A percentile compares a stretch with the other conserved stretches of the same genome.
Evolutionary conservation across 2,329 filamentous ascomycete genomes (phyloP).

Genomic region (Fusarium aywerte): DNA sequence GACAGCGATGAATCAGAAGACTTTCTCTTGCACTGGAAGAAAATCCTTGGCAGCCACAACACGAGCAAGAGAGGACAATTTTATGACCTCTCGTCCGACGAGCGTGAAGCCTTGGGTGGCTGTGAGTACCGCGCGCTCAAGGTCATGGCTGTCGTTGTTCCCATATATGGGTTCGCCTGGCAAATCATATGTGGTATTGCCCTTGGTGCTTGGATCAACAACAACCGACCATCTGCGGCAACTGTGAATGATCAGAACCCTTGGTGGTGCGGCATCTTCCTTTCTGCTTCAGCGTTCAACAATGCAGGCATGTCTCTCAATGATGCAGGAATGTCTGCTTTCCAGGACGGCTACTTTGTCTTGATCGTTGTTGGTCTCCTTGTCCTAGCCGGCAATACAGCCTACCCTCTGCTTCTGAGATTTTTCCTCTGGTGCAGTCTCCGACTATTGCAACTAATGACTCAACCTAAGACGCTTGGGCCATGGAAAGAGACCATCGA

Average conservation of each 20-base stretch:
- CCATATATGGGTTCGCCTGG: slow-evolving; percentile 68
- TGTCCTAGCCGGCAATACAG: slow-evolving; percentile 73
- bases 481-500: slow-evolving; percentile 62
- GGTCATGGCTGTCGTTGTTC: slow-evolving; percentile 68
- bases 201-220: slow-evolving; percentile 69
- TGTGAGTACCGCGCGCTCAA: slow-evolving; percentile 72
- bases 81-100: slow-evolving; percentile 61
- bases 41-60: slow-evolving; percentile 52
- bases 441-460: slow-evolving; percentile 54
- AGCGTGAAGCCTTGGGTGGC: slow-evolving; percentile 69
- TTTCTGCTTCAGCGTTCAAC: slow-evolving; percentile 75
- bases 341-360: slow-evolving; percentile 63
- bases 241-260: slow-evolving; percentile 68
- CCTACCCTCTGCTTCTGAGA: slow-evolving; percentile 72
- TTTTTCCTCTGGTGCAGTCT: slow-evolving; percentile 66
- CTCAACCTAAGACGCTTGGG: slow-evolving; percentile 49
- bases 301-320: slow-evolving; percentile 76
- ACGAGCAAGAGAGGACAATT: slow-evolving; percentile 66
- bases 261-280: slow-evolving; percentile 76
- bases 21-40: slow-evolving; percentile 47
- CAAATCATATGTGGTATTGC: slow-evolving; percentile 69
- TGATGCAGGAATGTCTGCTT: slow-evolving; percentile 73
- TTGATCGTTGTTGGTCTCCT: slow-evolving; percentile 65
- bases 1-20: slow-evolving; percentile 44
- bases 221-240: slow-evolving; percentile 61